Conservation (phyloP, 805 yeast species). For the Wickerhamomyces bisporus region DNA sequence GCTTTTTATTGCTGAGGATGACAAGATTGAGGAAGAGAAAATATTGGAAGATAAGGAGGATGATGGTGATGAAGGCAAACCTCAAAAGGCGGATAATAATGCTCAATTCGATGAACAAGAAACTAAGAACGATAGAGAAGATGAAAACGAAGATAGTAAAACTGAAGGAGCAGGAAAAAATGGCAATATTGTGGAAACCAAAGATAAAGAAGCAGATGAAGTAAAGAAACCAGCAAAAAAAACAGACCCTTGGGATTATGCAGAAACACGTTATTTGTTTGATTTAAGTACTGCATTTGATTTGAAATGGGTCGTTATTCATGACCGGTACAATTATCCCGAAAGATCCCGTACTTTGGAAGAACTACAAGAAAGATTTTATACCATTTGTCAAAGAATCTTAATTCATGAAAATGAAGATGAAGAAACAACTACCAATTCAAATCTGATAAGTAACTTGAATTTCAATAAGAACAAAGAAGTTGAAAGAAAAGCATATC, state of each 20-base stretch:
- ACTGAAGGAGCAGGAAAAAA: constrained; percentile 2
- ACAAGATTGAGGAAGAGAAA: constrained; percentile 1
- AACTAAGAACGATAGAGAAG: constrained; percentile 6
- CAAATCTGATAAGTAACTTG: constrained; percentile 56
- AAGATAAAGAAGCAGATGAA: constrained; percentile 8
- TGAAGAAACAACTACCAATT: constrained; percentile 31
- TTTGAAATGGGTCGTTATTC: constrained; percentile 58
- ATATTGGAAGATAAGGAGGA: neutral
- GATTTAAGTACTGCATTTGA: constrained; percentile 53
- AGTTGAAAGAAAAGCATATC: constrained; percentile 70
- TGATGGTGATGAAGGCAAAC: neutral
- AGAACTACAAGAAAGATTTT: constrained; percentile 80
- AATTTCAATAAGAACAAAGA: constrained; percentile 70
- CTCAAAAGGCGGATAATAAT: no score
- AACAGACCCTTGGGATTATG: constrained; percentile 56
- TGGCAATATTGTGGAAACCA: constrained; percentile 1
- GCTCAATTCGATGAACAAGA: neutral
- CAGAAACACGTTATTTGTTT: constrained; percentile 77
- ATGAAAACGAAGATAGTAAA: constrained; percentile 11
- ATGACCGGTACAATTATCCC: constrained; percentile 47
- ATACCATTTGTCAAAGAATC: constrained; percentile 56
- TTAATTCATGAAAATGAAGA: constrained; percentile 38
- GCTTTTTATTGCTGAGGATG: constrained; percentile 36
- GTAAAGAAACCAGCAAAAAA: constrained; percentile 26
- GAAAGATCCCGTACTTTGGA: constrained; percentile 49